phyloP scores from a whole-genome alignment of 805 yeast genomes.

The Kuraishia piskuri region DNA sequence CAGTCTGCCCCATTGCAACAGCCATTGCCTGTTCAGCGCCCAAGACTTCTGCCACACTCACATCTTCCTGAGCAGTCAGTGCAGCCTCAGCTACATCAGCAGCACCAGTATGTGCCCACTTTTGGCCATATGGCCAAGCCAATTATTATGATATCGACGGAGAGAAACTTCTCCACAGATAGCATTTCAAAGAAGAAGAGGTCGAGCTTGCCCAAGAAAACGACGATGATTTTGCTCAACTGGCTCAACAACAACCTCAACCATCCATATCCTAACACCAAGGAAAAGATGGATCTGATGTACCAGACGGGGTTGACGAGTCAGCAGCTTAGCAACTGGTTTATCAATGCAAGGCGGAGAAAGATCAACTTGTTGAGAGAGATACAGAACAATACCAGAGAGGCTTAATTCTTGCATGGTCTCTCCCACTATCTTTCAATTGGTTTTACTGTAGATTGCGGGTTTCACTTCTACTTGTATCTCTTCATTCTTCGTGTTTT shows the following conservation, averaged over 20 bases:
- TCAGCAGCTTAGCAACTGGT: slow-evolving; percentile 56
- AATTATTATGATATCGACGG: not conserved
- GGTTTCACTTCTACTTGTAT: not conserved
- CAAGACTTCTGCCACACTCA: not conserved
- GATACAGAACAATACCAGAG: slow-evolving; percentile 17
- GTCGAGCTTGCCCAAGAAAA: slow-evolving; percentile 52
- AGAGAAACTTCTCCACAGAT: not conserved
- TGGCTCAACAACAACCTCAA: slow-evolving; percentile 50
- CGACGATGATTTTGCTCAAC: slow-evolving; percentile 40
- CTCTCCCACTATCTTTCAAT: not conserved
- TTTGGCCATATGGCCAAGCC: not conserved
- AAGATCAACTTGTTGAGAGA: slow-evolving; percentile 43
- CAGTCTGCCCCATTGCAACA: not conserved
- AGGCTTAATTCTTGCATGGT: not conserved
- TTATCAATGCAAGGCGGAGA: slow-evolving; percentile 53
- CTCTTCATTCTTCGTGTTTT: not conserved
- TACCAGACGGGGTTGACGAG: slow-evolving; percentile 45
- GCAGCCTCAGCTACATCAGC: not conserved
- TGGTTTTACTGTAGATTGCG: not conserved
- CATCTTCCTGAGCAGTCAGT: not conserved
- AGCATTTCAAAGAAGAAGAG: slow-evolving; percentile 24
- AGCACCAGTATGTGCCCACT: not conserved
- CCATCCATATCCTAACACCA: slow-evolving; percentile 53
- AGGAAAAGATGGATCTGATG: slow-evolving; percentile 47
- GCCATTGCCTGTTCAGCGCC: not conserved